Evolutionary conservation across 129 eudicot genomes (phyloP), one percentile per base, ranked within the genome.

Genomic region (Flaveria bidentis): DNA sequence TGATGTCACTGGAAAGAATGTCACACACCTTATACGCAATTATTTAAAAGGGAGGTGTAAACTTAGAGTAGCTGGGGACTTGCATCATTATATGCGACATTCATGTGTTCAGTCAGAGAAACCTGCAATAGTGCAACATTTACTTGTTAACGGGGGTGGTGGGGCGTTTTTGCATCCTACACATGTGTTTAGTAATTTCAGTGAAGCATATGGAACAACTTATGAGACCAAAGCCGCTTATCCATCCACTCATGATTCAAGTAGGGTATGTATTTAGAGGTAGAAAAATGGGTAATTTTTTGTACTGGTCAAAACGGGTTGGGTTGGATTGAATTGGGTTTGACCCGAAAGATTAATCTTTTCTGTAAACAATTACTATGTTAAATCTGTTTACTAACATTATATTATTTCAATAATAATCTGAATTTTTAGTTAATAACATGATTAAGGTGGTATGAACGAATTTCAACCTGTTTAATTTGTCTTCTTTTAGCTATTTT

Each of bases 131-230:
- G 67, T 61, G 41, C 94, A 89, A 61, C 99, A 95, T 83, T 76
- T 91, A 62, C 89, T 95, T 78, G 97, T 95, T 25, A 95, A 95
- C 55, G 99, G 99, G 71, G 86, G 94, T 44, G 99, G 97, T 63
- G 97, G 99, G 76, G 99, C 99, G 33, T 95, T 95, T 86, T 86
- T 95, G 87, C 99, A 95, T 84, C 99, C 99, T 28, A 95, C 99
- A 14, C 99, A 95, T 49, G 96, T 91, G 2, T 95, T 95, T 67
- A 83, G 89, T 74, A 78, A 81, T 87, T 95, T 95, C 25, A 81
- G 80, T 68, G 78, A 86, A 74, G 83, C 82, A 41, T 84, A 83
- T 67, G 99, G 88, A 17, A 72, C 96, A 5, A 68, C 84, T 66
- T 95, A 89, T 52, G 96, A 89, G 71, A 82, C 85, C 83, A 88